A percentile compares a stretch with the other conserved stretches of the same genome.
phyloP scores from a whole-genome alignment of 495 filamentous ascomycete species.

The Rhypophila decipiens region DNA sequence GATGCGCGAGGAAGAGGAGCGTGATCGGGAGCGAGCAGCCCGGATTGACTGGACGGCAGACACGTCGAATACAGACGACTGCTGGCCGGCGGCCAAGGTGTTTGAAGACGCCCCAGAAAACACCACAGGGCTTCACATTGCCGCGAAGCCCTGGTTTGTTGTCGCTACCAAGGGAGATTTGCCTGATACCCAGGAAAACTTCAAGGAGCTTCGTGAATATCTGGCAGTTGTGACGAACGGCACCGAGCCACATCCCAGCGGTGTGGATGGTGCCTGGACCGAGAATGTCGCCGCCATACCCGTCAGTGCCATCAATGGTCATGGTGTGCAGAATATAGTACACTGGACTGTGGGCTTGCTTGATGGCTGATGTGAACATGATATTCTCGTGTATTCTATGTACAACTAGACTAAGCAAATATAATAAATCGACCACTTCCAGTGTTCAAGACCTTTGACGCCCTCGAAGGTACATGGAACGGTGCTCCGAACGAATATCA shows the following conservation, averaged over 20 bases:
- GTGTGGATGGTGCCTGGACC: constrained; percentile 60
- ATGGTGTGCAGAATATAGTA: constrained; percentile 74
- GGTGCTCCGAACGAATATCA: too few relatives aligned
- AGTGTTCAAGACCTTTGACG: too few relatives aligned
- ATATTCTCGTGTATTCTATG: too few relatives aligned
- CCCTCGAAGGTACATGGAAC: too few relatives aligned
- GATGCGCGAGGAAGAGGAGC: constrained; percentile 56
- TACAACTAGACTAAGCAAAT: too few relatives aligned
- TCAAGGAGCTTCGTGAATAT: constrained; percentile 59
- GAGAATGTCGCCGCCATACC: constrained; percentile 64
- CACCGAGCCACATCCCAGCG: constrained; percentile 61
- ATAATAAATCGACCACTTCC: too few relatives aligned
- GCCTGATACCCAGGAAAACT: constrained; percentile 71
- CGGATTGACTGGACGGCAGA: constrained; percentile 34
- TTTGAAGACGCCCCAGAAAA: constrained; percentile 26
- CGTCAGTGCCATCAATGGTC: constrained; percentile 77
- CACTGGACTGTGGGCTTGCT: constrained; percentile 71
- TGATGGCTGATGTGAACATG: constrained; percentile 47
- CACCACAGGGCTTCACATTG: constrained; percentile 53
- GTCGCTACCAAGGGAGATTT: constrained; percentile 94
- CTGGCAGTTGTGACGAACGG: constrained; percentile 54
- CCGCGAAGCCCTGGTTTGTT: constrained; percentile 92
- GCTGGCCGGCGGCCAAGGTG: constrained; percentile 24
- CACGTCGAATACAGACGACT: constrained; percentile 1
- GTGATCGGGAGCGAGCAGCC: constrained; percentile 41